These are phyloP conservation scores for Entomortierella beljakovae DNA, from an alignment of 192 early-diverging fungal species.

Conservation along the genomic window DNA sequence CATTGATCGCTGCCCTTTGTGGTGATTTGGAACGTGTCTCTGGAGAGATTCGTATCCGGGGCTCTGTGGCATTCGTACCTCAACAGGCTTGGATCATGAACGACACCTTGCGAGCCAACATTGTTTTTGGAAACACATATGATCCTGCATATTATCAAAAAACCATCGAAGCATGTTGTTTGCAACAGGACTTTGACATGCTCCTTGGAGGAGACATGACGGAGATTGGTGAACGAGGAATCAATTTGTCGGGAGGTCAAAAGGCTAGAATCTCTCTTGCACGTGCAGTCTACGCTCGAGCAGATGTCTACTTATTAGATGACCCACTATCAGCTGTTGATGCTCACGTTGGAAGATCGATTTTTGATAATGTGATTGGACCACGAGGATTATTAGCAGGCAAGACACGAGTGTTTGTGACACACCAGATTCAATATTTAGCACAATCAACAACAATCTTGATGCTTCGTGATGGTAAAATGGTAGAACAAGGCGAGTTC, in stretches of 20 bases:
- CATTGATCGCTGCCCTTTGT: conserved; percentile 65
- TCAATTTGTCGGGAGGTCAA: conserved; percentile 94
- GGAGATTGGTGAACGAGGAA: conserved; percentile 92
- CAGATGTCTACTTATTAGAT: conserved; percentile 69
- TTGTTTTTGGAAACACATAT: conserved; percentile 86
- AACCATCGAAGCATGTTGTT: conserved; percentile 85
- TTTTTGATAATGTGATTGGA: conserved; percentile 93
- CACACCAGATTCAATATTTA: conserved; percentile 84
- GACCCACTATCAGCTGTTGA: conserved; percentile 72
- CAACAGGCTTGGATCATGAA: conserved; percentile 94
- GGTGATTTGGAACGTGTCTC: conserved; percentile 85
- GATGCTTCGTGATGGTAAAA: conserved; percentile 77
- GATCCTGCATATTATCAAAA: conserved; percentile 62
- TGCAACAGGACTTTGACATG: conserved; percentile 86
- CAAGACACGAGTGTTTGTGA: conserved; percentile 86
- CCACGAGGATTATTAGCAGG: conserved; percentile 81
- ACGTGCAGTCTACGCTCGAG: conserved; percentile 88
- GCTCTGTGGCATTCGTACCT: conserved; percentile 75
- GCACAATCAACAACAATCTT: conserved; percentile 73
- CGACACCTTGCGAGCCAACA: conserved; percentile 89
- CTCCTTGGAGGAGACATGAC: conserved; percentile 92
- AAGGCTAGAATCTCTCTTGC: conserved; percentile 75
- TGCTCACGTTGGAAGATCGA: conserved; percentile 67
- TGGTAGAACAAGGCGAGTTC: conserved; percentile 78
- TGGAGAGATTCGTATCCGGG: conserved; percentile 74